Evolutionary conservation across 768 basidiomycete species (phyloP).

Genomic region (Fomitopsis pulvina): DNA sequence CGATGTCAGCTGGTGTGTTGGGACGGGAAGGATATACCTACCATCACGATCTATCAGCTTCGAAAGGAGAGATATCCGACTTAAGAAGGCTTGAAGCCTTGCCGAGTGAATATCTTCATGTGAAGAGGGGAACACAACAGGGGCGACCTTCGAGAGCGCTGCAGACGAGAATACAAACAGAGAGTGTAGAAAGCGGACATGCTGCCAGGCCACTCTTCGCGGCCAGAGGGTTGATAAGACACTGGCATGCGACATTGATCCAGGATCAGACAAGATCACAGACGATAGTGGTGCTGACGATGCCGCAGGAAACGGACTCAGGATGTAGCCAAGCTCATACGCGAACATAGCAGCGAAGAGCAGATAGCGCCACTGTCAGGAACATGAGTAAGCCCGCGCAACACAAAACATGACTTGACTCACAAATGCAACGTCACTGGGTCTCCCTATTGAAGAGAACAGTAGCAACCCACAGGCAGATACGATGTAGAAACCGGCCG

Average conservation of each 20-base stretch:
- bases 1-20: not conserved
- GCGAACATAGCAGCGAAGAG: slow-evolving; percentile 57
- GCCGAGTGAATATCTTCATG: not conserved
- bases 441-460: slow-evolving; percentile 54
- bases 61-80: slow-evolving; percentile 27
- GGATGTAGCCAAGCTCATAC: slow-evolving; percentile 58
- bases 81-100: slow-evolving; percentile 2
- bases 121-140: slow-evolving; percentile 48
- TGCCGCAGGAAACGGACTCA: slow-evolving; percentile 44
- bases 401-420: slow-evolving; percentile 20
- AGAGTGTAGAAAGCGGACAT: slow-evolving; percentile 72
- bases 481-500: slow-evolving; percentile 62
- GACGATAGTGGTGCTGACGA: slow-evolving; percentile 19
- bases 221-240: slow-evolving; percentile 48
- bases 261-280: slow-evolving; percentile 21
- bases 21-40: slow-evolving; percentile 15
- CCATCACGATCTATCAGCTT: slow-evolving; percentile 50
- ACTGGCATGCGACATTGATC: slow-evolving; percentile 7
- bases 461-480: slow-evolving; percentile 51
- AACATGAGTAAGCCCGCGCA: not conserved
- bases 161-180: slow-evolving; percentile 69
- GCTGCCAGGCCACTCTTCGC: slow-evolving; percentile 63
- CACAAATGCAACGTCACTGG: slow-evolving; percentile 60
- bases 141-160: slow-evolving; percentile 64
- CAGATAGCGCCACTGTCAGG: slow-evolving; percentile 71